Evolutionary conservation across 23 red algal species (phyloP).

Genomic region (Porphyridium purpureum): DNA sequence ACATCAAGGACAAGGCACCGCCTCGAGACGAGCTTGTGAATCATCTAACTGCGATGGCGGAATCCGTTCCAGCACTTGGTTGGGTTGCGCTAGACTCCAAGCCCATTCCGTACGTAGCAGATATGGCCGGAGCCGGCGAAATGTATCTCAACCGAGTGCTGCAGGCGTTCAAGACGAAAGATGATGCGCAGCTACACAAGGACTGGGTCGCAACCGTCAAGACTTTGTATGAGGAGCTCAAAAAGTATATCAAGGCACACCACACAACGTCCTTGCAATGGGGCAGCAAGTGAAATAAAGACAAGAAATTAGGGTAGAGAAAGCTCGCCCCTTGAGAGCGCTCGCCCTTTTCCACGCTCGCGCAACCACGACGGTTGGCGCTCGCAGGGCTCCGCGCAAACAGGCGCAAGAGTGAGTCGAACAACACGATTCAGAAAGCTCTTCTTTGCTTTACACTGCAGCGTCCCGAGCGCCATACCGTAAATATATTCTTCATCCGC

Average conservation of each 20-base stretch:
- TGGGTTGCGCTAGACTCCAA: constrained; percentile 67
- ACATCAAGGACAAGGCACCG: constrained; percentile 8
- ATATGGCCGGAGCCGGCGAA: constrained; percentile 32
- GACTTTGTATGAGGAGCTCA: constrained; percentile 28
- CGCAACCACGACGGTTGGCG: no score
- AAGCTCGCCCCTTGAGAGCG: not conserved
- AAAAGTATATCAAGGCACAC: constrained; percentile 62
- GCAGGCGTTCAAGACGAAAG: constrained; percentile 41
- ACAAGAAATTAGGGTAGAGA: not conserved
- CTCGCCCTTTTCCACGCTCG: no score
- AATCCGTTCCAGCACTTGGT: constrained; percentile 32
- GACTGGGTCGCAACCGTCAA: constrained; percentile 22
- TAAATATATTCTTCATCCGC: no score
- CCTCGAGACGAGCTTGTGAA: constrained; percentile 26
- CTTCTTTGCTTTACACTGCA: no score
- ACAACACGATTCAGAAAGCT: no score
- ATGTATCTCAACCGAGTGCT: constrained; percentile 45
- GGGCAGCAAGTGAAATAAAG: no score
- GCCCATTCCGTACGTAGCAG: constrained; percentile 30
- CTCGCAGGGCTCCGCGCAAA: no score
- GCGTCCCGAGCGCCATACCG: no score
- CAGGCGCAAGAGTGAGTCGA: no score
- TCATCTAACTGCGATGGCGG: constrained; percentile 40
- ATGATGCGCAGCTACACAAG: constrained; percentile 23
- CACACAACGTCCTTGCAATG: constrained; percentile 48